A percentile compares a stretch with the other conserved stretches of the same genome.
Conservation (phyloP, 345 rosid genomes). For the Eucalyptus leucophloia region DNA sequence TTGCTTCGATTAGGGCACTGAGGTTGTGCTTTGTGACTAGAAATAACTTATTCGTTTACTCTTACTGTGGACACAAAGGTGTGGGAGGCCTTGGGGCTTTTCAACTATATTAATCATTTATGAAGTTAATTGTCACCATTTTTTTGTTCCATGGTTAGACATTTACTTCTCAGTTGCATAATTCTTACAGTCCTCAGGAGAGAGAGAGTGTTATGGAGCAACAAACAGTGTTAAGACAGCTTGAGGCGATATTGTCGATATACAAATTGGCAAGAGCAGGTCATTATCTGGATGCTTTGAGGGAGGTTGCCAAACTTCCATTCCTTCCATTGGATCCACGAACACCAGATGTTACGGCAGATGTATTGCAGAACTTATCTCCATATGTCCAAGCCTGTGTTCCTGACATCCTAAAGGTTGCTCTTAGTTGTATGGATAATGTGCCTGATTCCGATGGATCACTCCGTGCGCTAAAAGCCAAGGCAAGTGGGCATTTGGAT, state of each 20-base stretch:
- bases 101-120: neutral
- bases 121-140: neutral
- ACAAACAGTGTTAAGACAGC: conserved; percentile 88
- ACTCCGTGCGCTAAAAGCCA: conserved; percentile 81
- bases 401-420: conserved; percentile 76
- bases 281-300: conserved; percentile 66
- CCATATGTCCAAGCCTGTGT: conserved; percentile 82
- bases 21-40: neutral
- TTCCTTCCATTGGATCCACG: conserved; percentile 91
- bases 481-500: conserved; percentile 28
- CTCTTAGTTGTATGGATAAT: conserved; percentile 76
- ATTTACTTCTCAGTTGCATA: neutral
- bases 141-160: neutral
- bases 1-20: neutral
- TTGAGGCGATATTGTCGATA: conserved; percentile 77
- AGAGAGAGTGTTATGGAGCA: conserved; percentile 77
- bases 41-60: neutral
- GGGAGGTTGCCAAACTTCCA: conserved; percentile 87
- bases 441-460: conserved; percentile 87
- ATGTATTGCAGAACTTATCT: conserved; percentile 60
- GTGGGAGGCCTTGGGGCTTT: neutral
- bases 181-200: conserved; percentile 57
- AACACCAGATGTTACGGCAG: conserved; percentile 33
- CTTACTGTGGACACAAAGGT: neutral
- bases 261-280: conserved; percentile 65